Base-by-base conservation (phyloP, 2,329 filamentous ascomycete species). In the Verticillium longisporum region DNA sequence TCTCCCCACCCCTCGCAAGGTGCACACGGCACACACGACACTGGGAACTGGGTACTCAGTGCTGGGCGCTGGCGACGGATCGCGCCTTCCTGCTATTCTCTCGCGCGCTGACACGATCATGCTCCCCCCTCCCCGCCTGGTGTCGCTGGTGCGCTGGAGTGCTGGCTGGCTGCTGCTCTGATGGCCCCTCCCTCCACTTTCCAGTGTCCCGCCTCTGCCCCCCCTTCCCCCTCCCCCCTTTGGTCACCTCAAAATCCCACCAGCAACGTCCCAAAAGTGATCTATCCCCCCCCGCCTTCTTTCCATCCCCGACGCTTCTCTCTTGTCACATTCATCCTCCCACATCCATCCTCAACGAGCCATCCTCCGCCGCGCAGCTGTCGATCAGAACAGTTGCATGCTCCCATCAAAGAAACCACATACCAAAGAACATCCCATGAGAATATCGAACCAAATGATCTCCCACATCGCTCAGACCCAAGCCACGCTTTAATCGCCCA, bases 401-500 rank as follows among this genome's bases (percentile, higher is more conserved):
- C 62, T 60, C 58, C 60, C 45, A 38, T 54, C 33, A 32, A 31
- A 55, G 50, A 54, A 53, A 45, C 57, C 54, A 33, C 57, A 50
- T 31, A 32, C 41, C 26, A 50, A 14, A 32, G 14, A 31, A 58
- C 37, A 58, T 70, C 68, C 69, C 70, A 66, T 66, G 64, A 65
- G 63, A 62, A 66, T 62, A 66, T 62, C 64, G 57, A 65, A 61
- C 63, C 64, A 65, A 64, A 66, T 66, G 64, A 66, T 58, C 45
- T 58, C 56, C 45, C 33, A 26, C 45, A 41, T 41, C 37, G 14
- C 45, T 41, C 37, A 58, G 56, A 58, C 56, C 56, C 56, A 45
- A 41, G 45, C 56, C 56, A 87, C 85, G 81, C 86, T 88, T 88
- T 88, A 85, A 88, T 85, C 45, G 77, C 82, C 80, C 80, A 87